Base-by-base conservation (phyloP, 768 basidiomycete species). In the Termitomyces eurrhizus region DNA sequence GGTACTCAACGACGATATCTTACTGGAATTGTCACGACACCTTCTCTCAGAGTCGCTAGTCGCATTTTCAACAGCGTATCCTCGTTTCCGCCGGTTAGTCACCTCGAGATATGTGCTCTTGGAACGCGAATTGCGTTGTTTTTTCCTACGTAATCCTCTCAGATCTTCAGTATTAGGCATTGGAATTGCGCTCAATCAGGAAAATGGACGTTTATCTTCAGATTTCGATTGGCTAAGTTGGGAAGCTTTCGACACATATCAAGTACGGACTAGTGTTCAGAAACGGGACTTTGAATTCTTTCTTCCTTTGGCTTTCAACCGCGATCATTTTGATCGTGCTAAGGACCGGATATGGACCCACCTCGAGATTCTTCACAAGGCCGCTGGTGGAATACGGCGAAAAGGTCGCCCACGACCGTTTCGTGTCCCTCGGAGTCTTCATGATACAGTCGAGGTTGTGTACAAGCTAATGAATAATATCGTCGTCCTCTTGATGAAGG, bases 181-280 rank as follows among this genome's bases (percentile, higher is more conserved):
- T 41, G 79, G 79, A 7, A 63, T 80, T 2, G 61, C 70, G 1
- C 60, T 79, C 24, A 72, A 78, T 51, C 58, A 35, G 13, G 54
- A 66, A 7, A 60, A 72, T 5, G 72, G 75, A 14, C 64, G 65
- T 0, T 67, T 81, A 2, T 73, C 75, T 11, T 81, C 78, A 1
- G 79, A 80, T 58, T 81, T 80, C 54, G 78, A 80, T 62, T 81
- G 80, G 79, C 68, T 80, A 45, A 78, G 78, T 58, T 63, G 72
- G 61, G 76, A 75, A 36, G 80, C 80, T 2, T 80, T 79, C 67
- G 65, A 67, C 41, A 55, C 65, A 8, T 74, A 74, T 65, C 41
- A 61, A 3, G 72, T 80, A 54, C 69, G 78, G 21, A 66, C 63
- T 49, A 77, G 78, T 66, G 70, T 79, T 57, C 71, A 77, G 67